These are phyloP conservation scores for Escallonia rubra DNA, from an alignment of 129 eudicot genomes.

Conservation along the genomic window DNA sequence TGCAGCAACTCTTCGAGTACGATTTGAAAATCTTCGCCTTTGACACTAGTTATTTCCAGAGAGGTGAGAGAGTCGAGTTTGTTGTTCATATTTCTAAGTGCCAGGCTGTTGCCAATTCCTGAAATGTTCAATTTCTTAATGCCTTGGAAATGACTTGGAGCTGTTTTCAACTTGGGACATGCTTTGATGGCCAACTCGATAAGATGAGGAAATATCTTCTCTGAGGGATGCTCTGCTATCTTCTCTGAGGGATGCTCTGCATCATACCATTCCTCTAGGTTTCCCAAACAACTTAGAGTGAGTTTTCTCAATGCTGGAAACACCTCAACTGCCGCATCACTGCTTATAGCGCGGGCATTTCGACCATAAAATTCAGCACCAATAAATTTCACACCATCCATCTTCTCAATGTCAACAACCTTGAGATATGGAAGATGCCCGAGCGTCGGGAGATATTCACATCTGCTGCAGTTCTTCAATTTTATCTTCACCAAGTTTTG, in stretches of 20 bases:
- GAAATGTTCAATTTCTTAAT: neutral
- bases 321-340: neutral
- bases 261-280: slow-evolving; percentile 15
- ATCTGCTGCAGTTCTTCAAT: no score
- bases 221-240: neutral
- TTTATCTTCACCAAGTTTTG: no score
- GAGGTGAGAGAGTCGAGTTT: neutral
- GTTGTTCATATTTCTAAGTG: neutral
- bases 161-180: neutral
- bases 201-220: slow-evolving; percentile 5
- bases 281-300: neutral
- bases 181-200: neutral
- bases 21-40: neutral
- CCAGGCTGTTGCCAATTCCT: neutral
- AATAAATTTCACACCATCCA: slow-evolving; percentile 3
- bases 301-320: slow-evolving; percentile 2
- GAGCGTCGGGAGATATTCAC: slow-evolving; percentile 4
- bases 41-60: neutral
- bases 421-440: slow-evolving; percentile 21
- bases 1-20: neutral
- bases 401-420: neutral
- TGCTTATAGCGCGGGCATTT: neutral
- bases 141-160: slow-evolving; percentile 6
- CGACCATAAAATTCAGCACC: neutral
- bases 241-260: neutral